Conservation (phyloP, 495 filamentous ascomycete genomes). For the Xylaria curta region DNA sequence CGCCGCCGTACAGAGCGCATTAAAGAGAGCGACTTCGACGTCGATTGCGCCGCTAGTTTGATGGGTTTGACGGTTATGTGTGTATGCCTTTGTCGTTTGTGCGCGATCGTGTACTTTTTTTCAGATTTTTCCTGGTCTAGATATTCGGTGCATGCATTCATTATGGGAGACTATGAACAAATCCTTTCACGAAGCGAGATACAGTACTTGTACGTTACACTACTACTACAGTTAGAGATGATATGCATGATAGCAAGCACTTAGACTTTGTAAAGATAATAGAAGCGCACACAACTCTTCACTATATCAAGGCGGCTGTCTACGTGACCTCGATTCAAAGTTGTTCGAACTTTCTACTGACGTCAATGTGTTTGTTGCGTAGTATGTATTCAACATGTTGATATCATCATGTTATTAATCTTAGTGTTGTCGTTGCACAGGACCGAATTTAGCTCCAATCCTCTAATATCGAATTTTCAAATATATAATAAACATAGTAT, state of each 20-base stretch:
- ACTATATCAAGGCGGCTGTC: not conserved
- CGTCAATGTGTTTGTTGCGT: not conserved
- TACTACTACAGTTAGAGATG: slow-evolving; percentile 15
- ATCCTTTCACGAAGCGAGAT: not conserved
- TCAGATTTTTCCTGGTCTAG: too few relatives aligned
- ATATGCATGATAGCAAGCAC: not conserved
- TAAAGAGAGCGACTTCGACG: slow-evolving; percentile 8
- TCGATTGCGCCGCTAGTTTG: not conserved
- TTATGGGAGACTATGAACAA: not conserved
- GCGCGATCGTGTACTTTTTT: not conserved
- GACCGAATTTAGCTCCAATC: not conserved
- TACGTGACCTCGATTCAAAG: not conserved
- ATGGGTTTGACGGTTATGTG: not conserved
- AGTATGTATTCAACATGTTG: not conserved
- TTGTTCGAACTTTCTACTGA: not conserved
- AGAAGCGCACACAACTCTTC: not conserved
- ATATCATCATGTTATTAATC: not conserved
- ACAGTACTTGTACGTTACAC: slow-evolving; percentile 2
- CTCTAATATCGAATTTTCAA: not conserved
- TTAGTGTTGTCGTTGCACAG: not conserved
- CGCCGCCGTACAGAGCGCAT: slow-evolving; percentile 36
- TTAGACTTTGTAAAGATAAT: slow-evolving; percentile 11
- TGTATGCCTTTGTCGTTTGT: not conserved
- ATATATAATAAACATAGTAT: not conserved
- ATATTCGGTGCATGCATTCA: not conserved